These are phyloP conservation scores for Barbarea vulgaris DNA, from an alignment of 345 rosid species.

Conservation along the genomic window DNA sequence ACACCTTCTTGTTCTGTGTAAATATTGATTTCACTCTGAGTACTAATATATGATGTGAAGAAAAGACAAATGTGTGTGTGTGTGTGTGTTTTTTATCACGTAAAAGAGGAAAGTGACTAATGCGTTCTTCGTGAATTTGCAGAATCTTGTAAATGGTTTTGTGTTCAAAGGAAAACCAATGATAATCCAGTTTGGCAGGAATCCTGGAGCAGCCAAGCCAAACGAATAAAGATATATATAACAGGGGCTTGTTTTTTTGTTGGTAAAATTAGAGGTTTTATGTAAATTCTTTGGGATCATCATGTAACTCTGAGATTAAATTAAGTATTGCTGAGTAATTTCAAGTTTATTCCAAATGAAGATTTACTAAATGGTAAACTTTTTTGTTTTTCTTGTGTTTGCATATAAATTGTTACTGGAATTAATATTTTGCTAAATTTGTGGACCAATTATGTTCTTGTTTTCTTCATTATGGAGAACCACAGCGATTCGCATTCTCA, in stretches of 20 bases:
- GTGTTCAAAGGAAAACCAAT: slow-evolving; percentile 86
- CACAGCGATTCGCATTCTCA: slow-evolving; percentile 11
- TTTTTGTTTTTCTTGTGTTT: not conserved
- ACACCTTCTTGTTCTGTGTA: slow-evolving; percentile 13
- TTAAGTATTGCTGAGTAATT: not conserved
- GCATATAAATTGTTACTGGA: not conserved
- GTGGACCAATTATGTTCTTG: slow-evolving; percentile 22
- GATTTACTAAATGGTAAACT: not conserved
- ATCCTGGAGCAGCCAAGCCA: slow-evolving; percentile 59
- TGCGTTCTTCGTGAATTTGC: slow-evolving; percentile 38
- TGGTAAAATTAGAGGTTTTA: slow-evolving; percentile 7
- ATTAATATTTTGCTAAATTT: not conserved
- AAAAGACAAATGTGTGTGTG: not conserved
- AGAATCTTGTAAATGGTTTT: slow-evolving; percentile 85
- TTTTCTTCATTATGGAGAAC: not conserved
- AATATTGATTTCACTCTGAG: not conserved
- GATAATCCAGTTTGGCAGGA: slow-evolving; percentile 89
- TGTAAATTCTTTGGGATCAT: not conserved
- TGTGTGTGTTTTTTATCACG: not conserved
- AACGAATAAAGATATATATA: slow-evolving; percentile 33
- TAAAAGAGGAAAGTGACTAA: not conserved
- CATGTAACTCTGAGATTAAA: slow-evolving; percentile 1
- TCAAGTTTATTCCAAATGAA: not conserved
- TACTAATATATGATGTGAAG: not conserved
- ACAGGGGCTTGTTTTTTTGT: not conserved